These are phyloP conservation scores for Fusarium ramigenum DNA, from an alignment of 2,329 filamentous ascomycete species.

Conservation along the genomic window DNA sequence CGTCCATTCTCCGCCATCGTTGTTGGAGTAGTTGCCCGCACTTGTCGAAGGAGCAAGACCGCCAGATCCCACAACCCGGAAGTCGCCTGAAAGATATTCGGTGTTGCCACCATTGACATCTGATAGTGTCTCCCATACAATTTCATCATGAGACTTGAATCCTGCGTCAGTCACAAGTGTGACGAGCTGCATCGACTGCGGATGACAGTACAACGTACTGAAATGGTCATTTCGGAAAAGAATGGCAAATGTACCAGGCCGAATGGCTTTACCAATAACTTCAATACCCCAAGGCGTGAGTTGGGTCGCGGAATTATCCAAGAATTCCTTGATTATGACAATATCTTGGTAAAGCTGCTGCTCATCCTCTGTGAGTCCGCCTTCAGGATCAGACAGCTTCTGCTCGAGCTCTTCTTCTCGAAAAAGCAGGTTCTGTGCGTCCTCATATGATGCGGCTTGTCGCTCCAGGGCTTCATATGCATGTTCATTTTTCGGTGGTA, in stretches of 20 bases:
- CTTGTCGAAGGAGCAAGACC: slow-evolving; percentile 31
- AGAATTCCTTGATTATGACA: slow-evolving; percentile 82
- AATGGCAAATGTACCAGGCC: slow-evolving; percentile 84
- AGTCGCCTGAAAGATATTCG: slow-evolving; percentile 90
- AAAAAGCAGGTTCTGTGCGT: slow-evolving; percentile 89
- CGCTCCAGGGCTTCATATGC: slow-evolving; percentile 76
- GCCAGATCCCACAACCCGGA: slow-evolving; percentile 77
- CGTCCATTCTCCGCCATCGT: slow-evolving; percentile 59
- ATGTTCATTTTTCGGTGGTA: slow-evolving; percentile 73
- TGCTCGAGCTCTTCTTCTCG: slow-evolving; percentile 87
- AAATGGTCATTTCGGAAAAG: slow-evolving; percentile 98
- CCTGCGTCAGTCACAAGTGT: slow-evolving; percentile 93
- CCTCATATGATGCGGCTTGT: slow-evolving; percentile 86
- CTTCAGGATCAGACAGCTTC: slow-evolving; percentile 63
- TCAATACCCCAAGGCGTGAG: slow-evolving; percentile 84
- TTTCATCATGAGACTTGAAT: slow-evolving; percentile 85
- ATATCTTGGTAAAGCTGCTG: slow-evolving; percentile 86
- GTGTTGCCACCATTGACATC: slow-evolving; percentile 86
- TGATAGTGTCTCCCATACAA: slow-evolving; percentile 94
- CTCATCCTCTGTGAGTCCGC: slow-evolving; percentile 74
- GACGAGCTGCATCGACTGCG: slow-evolving; percentile 76
- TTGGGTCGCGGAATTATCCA: slow-evolving; percentile 84
- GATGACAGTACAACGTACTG: slow-evolving; percentile 90
- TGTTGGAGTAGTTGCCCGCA: slow-evolving; percentile 28
- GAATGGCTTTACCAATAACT: slow-evolving; percentile 74